Percentiles rank a stretch among this genome's conserved stretches.
Conservation (phyloP, 768 basidiomycete species). For the Coprinellus aureogranulatus region DNA sequence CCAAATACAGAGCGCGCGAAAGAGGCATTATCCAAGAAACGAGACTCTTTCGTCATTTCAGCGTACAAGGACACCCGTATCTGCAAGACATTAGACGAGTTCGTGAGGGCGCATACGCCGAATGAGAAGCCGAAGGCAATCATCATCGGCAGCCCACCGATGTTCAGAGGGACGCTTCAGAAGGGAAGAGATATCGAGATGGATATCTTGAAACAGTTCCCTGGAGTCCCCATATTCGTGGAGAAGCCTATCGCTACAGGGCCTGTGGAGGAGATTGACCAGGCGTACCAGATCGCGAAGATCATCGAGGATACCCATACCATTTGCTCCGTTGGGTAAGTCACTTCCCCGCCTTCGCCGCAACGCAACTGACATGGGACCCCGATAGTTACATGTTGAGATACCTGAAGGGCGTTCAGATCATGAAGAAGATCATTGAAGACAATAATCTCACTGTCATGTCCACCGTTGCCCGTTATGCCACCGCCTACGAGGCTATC, state of each 20-base stretch:
- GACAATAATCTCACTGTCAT: constrained; percentile 94
- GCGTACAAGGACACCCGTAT: constrained; percentile 91
- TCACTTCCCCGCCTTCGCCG: not conserved
- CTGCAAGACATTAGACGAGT: constrained; percentile 84
- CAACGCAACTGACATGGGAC: constrained; percentile 4
- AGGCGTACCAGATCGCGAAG: constrained; percentile 71
- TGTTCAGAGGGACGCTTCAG: constrained; percentile 79
- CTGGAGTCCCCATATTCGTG: constrained; percentile 83
- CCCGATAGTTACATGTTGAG: constrained; percentile 96
- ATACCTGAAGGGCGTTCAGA: constrained; percentile 89
- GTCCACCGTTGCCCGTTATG: constrained; percentile 94
- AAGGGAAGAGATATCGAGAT: constrained; percentile 82
- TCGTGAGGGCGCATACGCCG: constrained; percentile 64
- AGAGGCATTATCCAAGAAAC: constrained; percentile 82
- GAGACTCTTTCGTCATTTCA: constrained; percentile 87
- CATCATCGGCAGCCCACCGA: constrained; percentile 89
- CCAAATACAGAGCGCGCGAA: constrained; percentile 81
- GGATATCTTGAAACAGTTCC: constrained; percentile 84
- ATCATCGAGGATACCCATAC: constrained; percentile 66
- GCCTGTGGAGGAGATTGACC: constrained; percentile 59
- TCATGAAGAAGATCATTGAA: constrained; percentile 94
- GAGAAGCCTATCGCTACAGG: constrained; percentile 93
- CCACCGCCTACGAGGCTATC: constrained; percentile 79
- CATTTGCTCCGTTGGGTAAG: constrained; percentile 86
- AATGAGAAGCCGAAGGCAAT: constrained; percentile 75